Percentiles rank a stretch among this genome's conserved stretches.
Conservation (phyloP, 495 filamentous ascomycete species). For the Aspergillus olivimuriae region DNA sequence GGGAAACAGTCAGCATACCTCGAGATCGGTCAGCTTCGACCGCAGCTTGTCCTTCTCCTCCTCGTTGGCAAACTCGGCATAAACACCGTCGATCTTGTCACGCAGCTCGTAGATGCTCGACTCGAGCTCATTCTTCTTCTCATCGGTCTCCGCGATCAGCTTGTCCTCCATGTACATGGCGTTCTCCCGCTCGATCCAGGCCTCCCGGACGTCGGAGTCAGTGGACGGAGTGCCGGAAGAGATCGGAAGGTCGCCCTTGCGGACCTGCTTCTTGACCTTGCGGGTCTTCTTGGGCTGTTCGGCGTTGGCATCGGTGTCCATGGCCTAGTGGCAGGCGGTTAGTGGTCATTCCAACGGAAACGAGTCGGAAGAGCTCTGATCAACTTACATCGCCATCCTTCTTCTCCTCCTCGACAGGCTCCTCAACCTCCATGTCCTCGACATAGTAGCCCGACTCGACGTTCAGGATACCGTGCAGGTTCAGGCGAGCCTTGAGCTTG, state of each 20-base stretch:
- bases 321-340: constrained; percentile 53
- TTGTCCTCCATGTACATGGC: constrained; percentile 97
- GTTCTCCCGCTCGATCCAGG: constrained; percentile 70
- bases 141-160: constrained; percentile 94
- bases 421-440: constrained; percentile 96
- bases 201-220: constrained; percentile 59
- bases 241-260: constrained; percentile 94
- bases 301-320: constrained; percentile 75
- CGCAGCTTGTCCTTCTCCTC: constrained; percentile 86
- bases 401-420: constrained; percentile 65
- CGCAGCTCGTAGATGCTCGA: constrained; percentile 92
- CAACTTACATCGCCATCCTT: constrained; percentile 68
- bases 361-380: neutral
- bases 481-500: constrained; percentile 97
- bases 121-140: constrained; percentile 99
- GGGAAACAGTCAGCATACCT: constrained; percentile 48
- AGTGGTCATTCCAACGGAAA: neutral
- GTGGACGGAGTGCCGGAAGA: constrained; percentile 73
- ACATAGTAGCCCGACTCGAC: constrained; percentile 97
- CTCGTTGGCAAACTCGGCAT: constrained; percentile 80
- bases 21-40: constrained; percentile 68
- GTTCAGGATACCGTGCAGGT: constrained; percentile 93
- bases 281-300: constrained; percentile 85
- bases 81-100: constrained; percentile 87
- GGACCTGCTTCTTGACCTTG: constrained; percentile 99